Evolutionary conservation across 305 asterid species (phyloP), one percentile per base, ranked within the genome.

Genomic region (Fraxinus nigra): DNA sequence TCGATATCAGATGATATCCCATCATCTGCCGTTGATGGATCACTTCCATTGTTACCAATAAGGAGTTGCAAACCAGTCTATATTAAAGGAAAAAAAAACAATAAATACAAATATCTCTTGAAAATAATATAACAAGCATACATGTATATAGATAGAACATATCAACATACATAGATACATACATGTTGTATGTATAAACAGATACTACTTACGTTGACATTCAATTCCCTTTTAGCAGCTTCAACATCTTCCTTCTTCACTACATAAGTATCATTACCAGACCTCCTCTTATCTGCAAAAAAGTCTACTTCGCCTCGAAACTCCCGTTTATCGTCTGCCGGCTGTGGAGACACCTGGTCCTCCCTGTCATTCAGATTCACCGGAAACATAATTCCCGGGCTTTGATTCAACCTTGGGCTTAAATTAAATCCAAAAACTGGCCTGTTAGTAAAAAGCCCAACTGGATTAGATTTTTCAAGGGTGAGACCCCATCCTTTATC

Each of bases 61-160:
- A 92, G 94, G 59, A 95, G 94, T 75, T 92, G 97, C 90, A 95
- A 88, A 63, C 97, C 97, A 81, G 93, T 93, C 98, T 95, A 83
- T 22, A 78, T 9, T 40, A 11, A 10, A 32, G n/a, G 9, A 3
- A 16, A 1, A 16, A 20, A 32, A 24, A 28, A 7, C 7, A 13
- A 26, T 81, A 77, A 18, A 14, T 85, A 79, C 4, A 28, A 28
- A 67, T 67, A 8, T 9, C 32, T 65, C 73, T 11, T 10, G 33
- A 24, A 46, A 35, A 35, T 46, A 46, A 46, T 3, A 46, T 46
- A 13, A 13, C 56, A 46, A 46, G 18, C 4, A 11, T 43, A 43
- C n/a, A 11, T 43, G 5, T 43, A 40, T 11, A 13, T 46, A 46
- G 0, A 40, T 43, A 11, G 51, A 43, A 43, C n/a, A 43, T 11